Evolutionary conservation across 2,329 filamentous ascomycete species (phyloP).

Genomic region (Cyphellophora europaea): DNA sequence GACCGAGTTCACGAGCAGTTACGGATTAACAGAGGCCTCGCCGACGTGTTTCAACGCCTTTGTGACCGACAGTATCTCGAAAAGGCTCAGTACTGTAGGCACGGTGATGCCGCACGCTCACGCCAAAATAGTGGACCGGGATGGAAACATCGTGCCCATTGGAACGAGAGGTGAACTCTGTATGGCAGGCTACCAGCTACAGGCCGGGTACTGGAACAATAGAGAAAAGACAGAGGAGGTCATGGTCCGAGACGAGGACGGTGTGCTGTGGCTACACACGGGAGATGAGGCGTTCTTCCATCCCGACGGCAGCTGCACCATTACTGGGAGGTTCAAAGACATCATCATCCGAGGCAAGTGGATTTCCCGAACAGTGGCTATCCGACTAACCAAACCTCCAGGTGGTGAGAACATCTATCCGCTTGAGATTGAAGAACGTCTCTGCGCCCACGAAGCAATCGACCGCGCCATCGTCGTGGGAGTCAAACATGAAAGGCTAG

Average conservation of each 20-base stretch:
- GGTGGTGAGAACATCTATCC: slow-evolving; percentile 67
- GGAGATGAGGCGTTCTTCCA: slow-evolving; percentile 49
- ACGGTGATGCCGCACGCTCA: slow-evolving; percentile 65
- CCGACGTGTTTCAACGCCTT: slow-evolving; percentile 76
- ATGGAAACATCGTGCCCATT: slow-evolving; percentile 56
- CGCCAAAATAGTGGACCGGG: slow-evolving; percentile 67
- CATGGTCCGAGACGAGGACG: slow-evolving; percentile 54
- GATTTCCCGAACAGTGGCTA: slow-evolving; percentile 1
- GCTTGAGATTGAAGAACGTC: slow-evolving; percentile 64
- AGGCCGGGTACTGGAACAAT: slow-evolving; percentile 53
- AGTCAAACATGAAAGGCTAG: slow-evolving; percentile 60
- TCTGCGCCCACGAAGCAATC: slow-evolving; percentile 55
- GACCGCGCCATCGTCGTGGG: slow-evolving; percentile 60
- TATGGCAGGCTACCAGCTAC: slow-evolving; percentile 68
- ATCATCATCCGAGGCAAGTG: slow-evolving; percentile 60
- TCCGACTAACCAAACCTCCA: slow-evolving; percentile 25
- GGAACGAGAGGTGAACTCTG: slow-evolving; percentile 65
- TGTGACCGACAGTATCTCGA: slow-evolving; percentile 59
- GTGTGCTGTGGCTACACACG: slow-evolving; percentile 54
- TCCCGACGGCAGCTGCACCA: slow-evolving; percentile 56
- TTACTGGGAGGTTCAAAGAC: slow-evolving; percentile 70
- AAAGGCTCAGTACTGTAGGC: slow-evolving; percentile 62
- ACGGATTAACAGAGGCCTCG: slow-evolving; percentile 53
- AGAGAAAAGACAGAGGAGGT: slow-evolving; percentile 65
- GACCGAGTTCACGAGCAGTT: slow-evolving; percentile 62